These are phyloP conservation scores for Phaeoacremonium minimum DNA, from an alignment of 2,329 filamentous ascomycete species.

Conservation along the genomic window DNA sequence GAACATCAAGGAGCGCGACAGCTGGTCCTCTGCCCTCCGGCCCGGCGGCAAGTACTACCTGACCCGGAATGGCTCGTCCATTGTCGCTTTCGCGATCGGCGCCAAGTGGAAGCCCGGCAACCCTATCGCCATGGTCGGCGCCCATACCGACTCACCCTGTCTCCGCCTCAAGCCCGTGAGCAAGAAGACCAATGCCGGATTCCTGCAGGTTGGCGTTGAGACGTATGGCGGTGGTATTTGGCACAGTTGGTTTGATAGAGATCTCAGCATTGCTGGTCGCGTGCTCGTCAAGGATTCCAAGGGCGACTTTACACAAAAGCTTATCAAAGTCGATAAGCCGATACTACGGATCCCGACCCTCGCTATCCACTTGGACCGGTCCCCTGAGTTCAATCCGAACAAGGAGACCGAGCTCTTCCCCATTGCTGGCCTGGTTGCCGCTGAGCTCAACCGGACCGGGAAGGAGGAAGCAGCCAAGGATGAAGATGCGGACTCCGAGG, in stretches of 20 bases:
- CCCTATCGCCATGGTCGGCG: constrained; percentile 87
- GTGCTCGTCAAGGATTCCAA: constrained; percentile 73
- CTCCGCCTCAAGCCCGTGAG: constrained; percentile 92
- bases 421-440: constrained; percentile 80
- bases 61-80: constrained; percentile 87
- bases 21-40: constrained; percentile 74
- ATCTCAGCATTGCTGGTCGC: constrained; percentile 84
- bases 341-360: constrained; percentile 89
- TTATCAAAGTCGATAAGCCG: constrained; percentile 87
- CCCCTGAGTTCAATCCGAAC: constrained; percentile 85
- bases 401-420: constrained; percentile 96
- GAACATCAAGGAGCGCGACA: constrained; percentile 84
- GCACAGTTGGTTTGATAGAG: constrained; percentile 98
- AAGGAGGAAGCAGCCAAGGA: constrained; percentile 38
- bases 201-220: constrained; percentile 92
- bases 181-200: constrained; percentile 81
- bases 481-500: constrained; percentile 35
- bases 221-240: constrained; percentile 95
- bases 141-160: constrained; percentile 92
- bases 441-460: constrained; percentile 77
- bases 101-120: constrained; percentile 88
- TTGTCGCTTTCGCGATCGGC: constrained; percentile 89
- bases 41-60: constrained; percentile 95
- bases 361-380: constrained; percentile 88
- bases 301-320: constrained; percentile 73